Conservation (phyloP, 352 stramenopile species). For the Globisporangium camurandrum region DNA sequence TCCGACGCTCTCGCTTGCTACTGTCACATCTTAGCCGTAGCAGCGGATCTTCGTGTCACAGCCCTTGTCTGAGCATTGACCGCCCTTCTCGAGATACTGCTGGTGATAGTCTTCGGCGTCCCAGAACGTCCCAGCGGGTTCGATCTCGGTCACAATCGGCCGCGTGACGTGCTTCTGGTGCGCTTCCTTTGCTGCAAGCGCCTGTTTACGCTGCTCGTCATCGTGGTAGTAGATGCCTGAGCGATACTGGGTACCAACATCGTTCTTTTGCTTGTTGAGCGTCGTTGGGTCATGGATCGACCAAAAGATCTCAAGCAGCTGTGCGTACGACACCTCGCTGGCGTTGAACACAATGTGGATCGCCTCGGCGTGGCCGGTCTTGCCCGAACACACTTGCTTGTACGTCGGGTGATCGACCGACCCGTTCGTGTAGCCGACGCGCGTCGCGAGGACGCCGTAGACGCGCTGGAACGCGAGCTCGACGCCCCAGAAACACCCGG, state of each 20-base stretch:
- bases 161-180: slow-evolving; percentile 62
- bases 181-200: slow-evolving; percentile 51
- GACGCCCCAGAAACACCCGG: slow-evolving; percentile 97
- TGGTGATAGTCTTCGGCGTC: slow-evolving; percentile 95
- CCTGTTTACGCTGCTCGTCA: slow-evolving; percentile 80
- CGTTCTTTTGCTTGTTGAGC: slow-evolving; percentile 82
- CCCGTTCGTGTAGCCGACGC: slow-evolving; percentile 86
- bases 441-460: slow-evolving; percentile 90
- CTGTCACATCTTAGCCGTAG: slow-evolving; percentile 39
- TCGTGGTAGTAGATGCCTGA: slow-evolving; percentile 93
- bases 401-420: slow-evolving; percentile 88
- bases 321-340: slow-evolving; percentile 75
- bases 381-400: slow-evolving; percentile 90
- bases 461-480: slow-evolving; percentile 95
- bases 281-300: slow-evolving; percentile 91
- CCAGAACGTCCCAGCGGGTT: slow-evolving; percentile 83
- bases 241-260: slow-evolving; percentile 93
- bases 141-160: slow-evolving; percentile 90
- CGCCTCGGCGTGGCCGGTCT: slow-evolving; percentile 92
- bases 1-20: neutral
- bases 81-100: slow-evolving; percentile 95
- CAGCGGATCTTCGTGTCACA: slow-evolving; percentile 88
- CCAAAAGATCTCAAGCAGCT: slow-evolving; percentile 77
- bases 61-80: slow-evolving; percentile 90
- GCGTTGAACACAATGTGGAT: slow-evolving; percentile 92